These are phyloP conservation scores for Casuarina equisetifolia DNA, from an alignment of 306 rosid genomes.

Conservation along the genomic window DNA sequence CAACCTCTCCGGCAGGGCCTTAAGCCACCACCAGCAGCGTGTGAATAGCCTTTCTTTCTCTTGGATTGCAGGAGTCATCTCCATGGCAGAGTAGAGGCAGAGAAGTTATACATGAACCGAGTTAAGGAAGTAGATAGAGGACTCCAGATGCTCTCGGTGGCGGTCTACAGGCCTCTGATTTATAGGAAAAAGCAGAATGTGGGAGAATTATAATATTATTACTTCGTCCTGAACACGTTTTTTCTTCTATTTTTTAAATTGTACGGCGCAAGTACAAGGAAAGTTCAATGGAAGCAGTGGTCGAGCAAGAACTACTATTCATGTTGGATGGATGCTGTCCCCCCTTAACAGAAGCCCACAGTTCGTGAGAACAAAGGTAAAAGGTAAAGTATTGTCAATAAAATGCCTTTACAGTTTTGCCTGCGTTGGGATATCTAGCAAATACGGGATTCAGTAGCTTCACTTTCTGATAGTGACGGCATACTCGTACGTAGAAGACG, in stretches of 20 bases:
- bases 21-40: conserved; percentile 28
- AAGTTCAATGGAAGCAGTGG: not conserved
- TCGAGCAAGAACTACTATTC: conserved; percentile 36
- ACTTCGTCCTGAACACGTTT: conserved; percentile 27
- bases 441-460: too few relatives aligned
- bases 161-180: conserved; percentile 27
- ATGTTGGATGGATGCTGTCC: conserved; percentile 42
- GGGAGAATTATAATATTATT: conserved; percentile 22
- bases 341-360: conserved; percentile 37
- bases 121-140: not conserved
- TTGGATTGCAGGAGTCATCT: conserved; percentile 34
- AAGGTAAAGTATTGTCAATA: not conserved
- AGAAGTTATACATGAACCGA: conserved; percentile 20
- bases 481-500: not conserved
- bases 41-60: conserved; percentile 33
- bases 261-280: conserved; percentile 55
- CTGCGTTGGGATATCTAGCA: too few relatives aligned
- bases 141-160: conserved; percentile 12
- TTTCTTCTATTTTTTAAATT: conserved; percentile 15
- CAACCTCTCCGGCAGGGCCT: conserved; percentile 24
- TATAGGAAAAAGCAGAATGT: conserved; percentile 33
- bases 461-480: not conserved
- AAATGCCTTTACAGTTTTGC: too few relatives aligned
- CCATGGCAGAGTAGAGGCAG: conserved; percentile 2
- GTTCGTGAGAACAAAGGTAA: not conserved